These are phyloP conservation scores for Glonium stellatum DNA, from an alignment of 495 filamentous ascomycete genomes.

Conservation along the genomic window DNA sequence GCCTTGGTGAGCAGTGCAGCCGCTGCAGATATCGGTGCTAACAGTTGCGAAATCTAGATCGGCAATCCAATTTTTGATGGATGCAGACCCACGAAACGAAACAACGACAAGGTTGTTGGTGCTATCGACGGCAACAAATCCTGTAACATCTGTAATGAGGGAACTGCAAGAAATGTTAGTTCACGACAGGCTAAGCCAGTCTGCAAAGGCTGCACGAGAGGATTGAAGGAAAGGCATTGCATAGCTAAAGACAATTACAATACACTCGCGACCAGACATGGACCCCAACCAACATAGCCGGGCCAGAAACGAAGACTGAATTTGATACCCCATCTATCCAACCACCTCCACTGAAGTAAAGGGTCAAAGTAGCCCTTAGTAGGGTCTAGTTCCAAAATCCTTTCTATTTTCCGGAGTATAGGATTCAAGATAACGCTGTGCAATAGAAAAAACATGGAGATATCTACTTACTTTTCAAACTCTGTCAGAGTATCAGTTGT, in stretches of 20 bases:
- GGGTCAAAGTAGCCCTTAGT: neutral
- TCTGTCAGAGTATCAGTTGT: constrained; percentile 49
- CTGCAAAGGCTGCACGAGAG: too few relatives aligned
- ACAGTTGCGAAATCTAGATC: constrained; percentile 46
- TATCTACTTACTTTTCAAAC: constrained; percentile 51
- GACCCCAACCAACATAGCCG: too few relatives aligned
- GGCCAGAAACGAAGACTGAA: too few relatives aligned
- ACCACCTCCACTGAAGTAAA: neutral
- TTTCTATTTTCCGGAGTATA: too few relatives aligned
- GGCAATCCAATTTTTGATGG: constrained; percentile 59
- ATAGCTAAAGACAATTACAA: too few relatives aligned
- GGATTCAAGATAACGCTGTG: too few relatives aligned
- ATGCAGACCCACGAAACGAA: constrained; percentile 59
- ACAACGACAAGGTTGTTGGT: constrained; percentile 57
- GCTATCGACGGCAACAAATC: constrained; percentile 61
- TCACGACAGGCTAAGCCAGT: too few relatives aligned
- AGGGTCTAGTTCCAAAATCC: too few relatives aligned
- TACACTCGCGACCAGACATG: too few relatives aligned
- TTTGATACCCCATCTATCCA: neutral
- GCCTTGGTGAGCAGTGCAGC: constrained; percentile 50
- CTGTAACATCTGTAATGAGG: constrained; percentile 53
- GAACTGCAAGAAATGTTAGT: constrained; percentile 35
- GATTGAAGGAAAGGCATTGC: too few relatives aligned
- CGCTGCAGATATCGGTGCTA: constrained; percentile 42
- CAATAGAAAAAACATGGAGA: too few relatives aligned